Base-by-base conservation (phyloP, 345 rosid genomes). In the Erucastrum elatum region DNA sequence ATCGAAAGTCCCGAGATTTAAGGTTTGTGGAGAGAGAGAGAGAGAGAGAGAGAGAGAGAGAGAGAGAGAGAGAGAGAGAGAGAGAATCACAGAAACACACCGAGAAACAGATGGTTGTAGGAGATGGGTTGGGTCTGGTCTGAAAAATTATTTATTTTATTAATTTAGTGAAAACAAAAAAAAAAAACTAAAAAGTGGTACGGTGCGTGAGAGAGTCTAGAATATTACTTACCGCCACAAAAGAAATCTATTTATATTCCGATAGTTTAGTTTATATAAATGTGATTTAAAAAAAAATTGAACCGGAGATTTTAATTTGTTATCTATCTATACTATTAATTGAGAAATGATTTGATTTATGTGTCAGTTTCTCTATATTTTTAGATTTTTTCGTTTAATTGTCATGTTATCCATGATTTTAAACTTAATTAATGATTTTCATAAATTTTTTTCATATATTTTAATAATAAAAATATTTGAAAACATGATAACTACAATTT, bases 1-100 rank as follows among this genome's bases (percentile, higher is more conserved):
- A 80, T 80, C 83, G 72, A 75, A 63, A 80, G 44, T 61, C 56
- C 72, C 75, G 76, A 70, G 80, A 80, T 80, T 75, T 70, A 75
- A 75, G 80, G 79, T 75, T 75, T 74, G 75, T 25, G 35, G 64
- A 64, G 76, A 79, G 74, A 56, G 30, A 29, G 30, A 29, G 30
- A 35, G 39, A n/a, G n/a, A n/a, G n/a, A n/a, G n/a, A n/a, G n/a
- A n/a, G n/a, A n/a, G n/a, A n/a, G n/a, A n/a, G n/a, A n/a, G n/a
- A n/a, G n/a, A n/a, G n/a, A n/a, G n/a, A n/a, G n/a, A n/a, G n/a
- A n/a, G n/a, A n/a, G n/a, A n/a, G n/a, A n/a, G n/a, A n/a, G n/a
- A 49, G 55, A 37, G 67, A 67, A 75, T 80, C 75, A 31, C 64
- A 64, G 72, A 70, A 35, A 56, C 79, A 80, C 30, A 67, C 55